Conservation (phyloP, 2,329 filamentous ascomycete species). For the Eutypa lata region DNA sequence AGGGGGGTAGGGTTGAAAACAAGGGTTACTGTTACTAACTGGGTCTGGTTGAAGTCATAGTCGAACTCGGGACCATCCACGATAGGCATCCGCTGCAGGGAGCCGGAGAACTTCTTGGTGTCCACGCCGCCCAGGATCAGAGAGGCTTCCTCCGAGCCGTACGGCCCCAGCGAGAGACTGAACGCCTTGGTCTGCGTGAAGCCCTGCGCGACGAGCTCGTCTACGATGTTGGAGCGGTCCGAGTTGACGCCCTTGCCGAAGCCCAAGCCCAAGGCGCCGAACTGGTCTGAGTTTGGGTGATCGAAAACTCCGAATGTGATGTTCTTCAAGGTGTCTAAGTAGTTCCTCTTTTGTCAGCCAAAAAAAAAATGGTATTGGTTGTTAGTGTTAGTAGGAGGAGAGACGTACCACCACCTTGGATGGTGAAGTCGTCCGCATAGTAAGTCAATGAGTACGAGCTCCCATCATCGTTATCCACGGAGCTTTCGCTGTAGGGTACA, state of each 20-base stretch:
- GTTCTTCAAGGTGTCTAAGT: conserved; percentile 12
- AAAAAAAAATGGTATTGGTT: too few relatives aligned
- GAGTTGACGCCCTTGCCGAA: conserved; percentile 26
- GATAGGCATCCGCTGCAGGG: conserved; percentile 17
- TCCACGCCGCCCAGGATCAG: conserved; percentile 45
- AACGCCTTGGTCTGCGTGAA: conserved; percentile 26
- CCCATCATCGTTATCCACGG: conserved; percentile 1
- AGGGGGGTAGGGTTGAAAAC: not conserved
- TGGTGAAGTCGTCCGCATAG: conserved; percentile 2
- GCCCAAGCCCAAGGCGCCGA: conserved; percentile 30
- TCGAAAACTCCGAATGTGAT: conserved; percentile 29
- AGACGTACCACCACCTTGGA: conserved; percentile 1
- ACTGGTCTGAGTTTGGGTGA: conserved; percentile 21
- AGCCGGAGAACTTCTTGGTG: conserved; percentile 41
- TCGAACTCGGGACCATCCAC: not conserved
- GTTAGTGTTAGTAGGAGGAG: not conserved
- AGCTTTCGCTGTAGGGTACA: not conserved
- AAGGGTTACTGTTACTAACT: not conserved
- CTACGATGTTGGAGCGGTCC: conserved; percentile 27
- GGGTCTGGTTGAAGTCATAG: not conserved
- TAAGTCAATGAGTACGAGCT: conserved; percentile 1
- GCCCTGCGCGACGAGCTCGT: conserved; percentile 24
- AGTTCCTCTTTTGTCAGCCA: too few relatives aligned
- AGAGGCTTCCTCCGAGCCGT: conserved; percentile 20
- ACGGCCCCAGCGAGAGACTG: conserved; percentile 30